These are phyloP conservation scores for Alternaria brassicae DNA, from an alignment of 2,329 filamentous ascomycete genomes.

Conservation along the genomic window DNA sequence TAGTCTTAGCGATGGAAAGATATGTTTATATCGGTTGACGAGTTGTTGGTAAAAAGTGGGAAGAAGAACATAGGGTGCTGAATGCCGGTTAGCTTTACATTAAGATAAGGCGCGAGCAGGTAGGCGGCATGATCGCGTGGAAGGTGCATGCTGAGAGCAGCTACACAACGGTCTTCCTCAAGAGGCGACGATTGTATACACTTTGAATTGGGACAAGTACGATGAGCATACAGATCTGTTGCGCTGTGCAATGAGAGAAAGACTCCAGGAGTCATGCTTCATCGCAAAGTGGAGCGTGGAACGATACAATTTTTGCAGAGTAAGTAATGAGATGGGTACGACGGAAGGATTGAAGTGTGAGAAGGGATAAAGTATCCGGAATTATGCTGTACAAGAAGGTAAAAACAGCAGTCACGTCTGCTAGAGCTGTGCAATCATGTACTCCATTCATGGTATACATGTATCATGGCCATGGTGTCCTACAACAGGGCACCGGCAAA, in stretches of 20 bases:
- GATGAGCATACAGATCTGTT: not conserved
- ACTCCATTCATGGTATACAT: not conserved
- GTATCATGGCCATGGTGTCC: not conserved
- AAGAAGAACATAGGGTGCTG: not conserved
- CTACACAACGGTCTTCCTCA: not conserved
- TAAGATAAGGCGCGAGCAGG: not conserved
- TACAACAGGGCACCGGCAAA: constrained; percentile 40
- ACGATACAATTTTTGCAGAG: not conserved
- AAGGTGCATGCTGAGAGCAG: not conserved
- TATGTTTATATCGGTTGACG: not conserved
- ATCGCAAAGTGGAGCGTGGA: not conserved
- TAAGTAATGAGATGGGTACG: too few species aligned
- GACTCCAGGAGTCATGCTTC: not conserved
- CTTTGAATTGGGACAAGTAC: too few species aligned
- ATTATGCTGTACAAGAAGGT: not conserved
- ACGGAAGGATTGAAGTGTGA: not conserved
- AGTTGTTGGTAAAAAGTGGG: not conserved
- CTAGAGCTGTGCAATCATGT: not conserved
- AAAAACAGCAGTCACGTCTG: not conserved
- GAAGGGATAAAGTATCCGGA: not conserved
- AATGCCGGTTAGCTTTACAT: not conserved
- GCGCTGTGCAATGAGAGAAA: not conserved
- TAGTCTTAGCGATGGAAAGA: not conserved
- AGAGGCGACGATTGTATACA: not conserved
- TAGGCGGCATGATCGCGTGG: not conserved